A percentile compares a stretch with the other conserved stretches of the same genome.
phyloP scores from a whole-genome alignment of 2,329 filamentous ascomycete genomes.

The Xylaria sp. region DNA sequence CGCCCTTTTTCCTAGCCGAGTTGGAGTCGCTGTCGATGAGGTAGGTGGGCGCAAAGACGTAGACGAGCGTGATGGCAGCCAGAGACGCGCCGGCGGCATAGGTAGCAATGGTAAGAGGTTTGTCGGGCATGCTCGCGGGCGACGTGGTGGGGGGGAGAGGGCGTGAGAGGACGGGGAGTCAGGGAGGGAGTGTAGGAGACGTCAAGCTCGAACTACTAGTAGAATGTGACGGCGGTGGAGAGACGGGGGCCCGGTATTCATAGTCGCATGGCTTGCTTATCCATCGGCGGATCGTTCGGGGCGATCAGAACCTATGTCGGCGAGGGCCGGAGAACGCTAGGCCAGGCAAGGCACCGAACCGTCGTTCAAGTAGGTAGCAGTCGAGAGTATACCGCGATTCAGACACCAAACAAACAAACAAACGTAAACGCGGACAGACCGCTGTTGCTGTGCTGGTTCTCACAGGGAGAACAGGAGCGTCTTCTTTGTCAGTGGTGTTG shows the following conservation, averaged over 20 bases:
- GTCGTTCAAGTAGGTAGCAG: not conserved
- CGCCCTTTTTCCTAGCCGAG: constrained; percentile 78
- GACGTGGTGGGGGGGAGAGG: not conserved
- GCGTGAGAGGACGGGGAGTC: not conserved
- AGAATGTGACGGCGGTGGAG: constrained; percentile 3
- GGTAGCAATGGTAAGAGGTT: constrained; percentile 82
- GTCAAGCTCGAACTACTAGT: not conserved
- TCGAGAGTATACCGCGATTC: not conserved
- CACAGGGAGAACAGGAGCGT: not conserved
- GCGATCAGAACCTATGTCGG: constrained; percentile 1
- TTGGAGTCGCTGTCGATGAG: constrained; percentile 86
- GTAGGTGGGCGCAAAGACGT: constrained; percentile 98
- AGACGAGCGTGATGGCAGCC: constrained; percentile 92
- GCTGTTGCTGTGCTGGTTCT: not conserved
- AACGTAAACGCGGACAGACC: not conserved
- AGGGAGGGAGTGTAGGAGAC: constrained; percentile 6
- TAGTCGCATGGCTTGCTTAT: constrained; percentile 18
- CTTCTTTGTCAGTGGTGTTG: not conserved
- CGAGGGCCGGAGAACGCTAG: not conserved
- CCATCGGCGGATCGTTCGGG: not conserved
- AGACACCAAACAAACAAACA: not conserved
- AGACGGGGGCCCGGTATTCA: constrained; percentile 16
- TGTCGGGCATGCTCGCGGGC: constrained; percentile 75
- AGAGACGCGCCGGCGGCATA: constrained; percentile 97
- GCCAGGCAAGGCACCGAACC: not conserved